Evolutionary conservation across 75 land plant species (phyloP).

Genomic region (Selaginella tamariscina): DNA sequence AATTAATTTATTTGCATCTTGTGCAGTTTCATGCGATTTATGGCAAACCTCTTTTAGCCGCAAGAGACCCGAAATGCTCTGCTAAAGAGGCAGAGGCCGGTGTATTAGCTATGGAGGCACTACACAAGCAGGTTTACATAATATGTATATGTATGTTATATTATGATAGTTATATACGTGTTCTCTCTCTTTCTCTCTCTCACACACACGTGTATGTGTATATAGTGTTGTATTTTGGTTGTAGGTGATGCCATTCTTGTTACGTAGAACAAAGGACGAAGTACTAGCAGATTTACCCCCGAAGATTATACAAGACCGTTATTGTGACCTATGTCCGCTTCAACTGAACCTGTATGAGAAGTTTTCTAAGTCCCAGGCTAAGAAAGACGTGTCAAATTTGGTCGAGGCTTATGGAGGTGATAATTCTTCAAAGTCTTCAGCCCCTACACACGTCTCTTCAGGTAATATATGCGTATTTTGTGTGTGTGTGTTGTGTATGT

Average conservation of each 20-base stretch:
- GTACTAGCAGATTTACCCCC: slow-evolving; percentile 96
- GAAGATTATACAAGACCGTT: slow-evolving; percentile 94
- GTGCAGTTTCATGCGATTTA: slow-evolving; percentile 82
- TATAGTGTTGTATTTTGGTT: background rate
- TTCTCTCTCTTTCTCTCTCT: too few species aligned
- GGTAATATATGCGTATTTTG: slow-evolving; percentile 26
- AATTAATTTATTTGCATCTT: slow-evolving; percentile 2
- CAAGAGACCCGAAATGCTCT: slow-evolving; percentile 90
- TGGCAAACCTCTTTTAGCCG: slow-evolving; percentile 83
- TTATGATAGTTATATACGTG: too few species aligned
- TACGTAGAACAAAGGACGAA: slow-evolving; percentile 93
- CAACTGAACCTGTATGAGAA: slow-evolving; percentile 85
- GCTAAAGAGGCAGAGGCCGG: slow-evolving; percentile 98
- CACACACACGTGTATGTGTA: too few species aligned
- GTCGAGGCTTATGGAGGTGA: slow-evolving; percentile 41
- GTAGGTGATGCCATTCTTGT: slow-evolving; percentile 97
- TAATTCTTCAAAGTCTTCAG: slow-evolving; percentile 19
- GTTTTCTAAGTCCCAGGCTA: slow-evolving; percentile 73
- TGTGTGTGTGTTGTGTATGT: background rate
- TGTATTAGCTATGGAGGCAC: slow-evolving; percentile 95
- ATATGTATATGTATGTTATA: background rate
- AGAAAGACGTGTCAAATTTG: slow-evolving; percentile 54
- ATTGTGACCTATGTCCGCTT: slow-evolving; percentile 84
- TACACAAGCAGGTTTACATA: slow-evolving; percentile 80
- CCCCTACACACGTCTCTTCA: slow-evolving; percentile 77